Percentiles rank a stretch among this genome's conserved stretches.
phyloP scores from a whole-genome alignment of 495 filamentous ascomycete species.

The Emericellopsis terricola region DNA sequence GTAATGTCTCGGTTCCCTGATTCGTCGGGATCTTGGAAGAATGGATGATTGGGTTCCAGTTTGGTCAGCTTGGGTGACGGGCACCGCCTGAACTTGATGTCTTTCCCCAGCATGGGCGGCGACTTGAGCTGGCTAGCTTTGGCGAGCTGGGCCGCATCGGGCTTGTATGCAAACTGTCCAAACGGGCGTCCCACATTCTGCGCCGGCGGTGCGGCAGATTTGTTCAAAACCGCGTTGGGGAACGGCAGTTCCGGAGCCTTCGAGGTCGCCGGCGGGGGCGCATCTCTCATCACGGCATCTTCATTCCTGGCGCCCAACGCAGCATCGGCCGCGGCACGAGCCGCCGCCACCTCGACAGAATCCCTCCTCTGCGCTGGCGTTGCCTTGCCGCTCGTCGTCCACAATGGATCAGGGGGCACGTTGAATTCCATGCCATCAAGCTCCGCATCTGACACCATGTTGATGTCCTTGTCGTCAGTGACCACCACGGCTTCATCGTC shows the following conservation, averaged over 20 bases:
- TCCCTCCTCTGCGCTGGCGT: constrained; percentile 3
- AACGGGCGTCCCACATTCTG: constrained; percentile 16
- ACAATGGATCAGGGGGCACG: constrained; percentile 23
- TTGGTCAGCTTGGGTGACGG: constrained; percentile 63
- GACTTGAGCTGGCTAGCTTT: constrained; percentile 29
- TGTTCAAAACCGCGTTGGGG: background rate
- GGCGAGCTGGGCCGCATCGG: constrained; percentile 9
- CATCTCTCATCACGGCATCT: constrained; percentile 3
- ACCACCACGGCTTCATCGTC: background rate
- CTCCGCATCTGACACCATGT: constrained; percentile 9
- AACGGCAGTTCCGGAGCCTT: constrained; percentile 7
- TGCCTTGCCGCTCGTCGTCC: constrained; percentile 12
- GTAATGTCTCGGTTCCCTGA: constrained; percentile 30
- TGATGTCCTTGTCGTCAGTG: constrained; percentile 7
- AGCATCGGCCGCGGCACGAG: background rate
- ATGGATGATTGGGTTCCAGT: constrained; percentile 41
- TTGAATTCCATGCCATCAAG: constrained; percentile 25
- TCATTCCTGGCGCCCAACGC: constrained; percentile 11
- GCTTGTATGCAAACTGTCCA: constrained; percentile 7
- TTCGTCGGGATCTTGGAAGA: constrained; percentile 13
- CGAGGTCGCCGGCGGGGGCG: constrained; percentile 6
- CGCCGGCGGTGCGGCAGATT: constrained; percentile 1
- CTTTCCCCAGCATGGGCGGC: constrained; percentile 72
- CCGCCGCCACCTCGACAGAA: constrained; percentile 16
- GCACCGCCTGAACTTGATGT: constrained; percentile 60